phyloP scores from a whole-genome alignment of 2,329 filamentous ascomycete species.

The Phyllosticta ampelicida region DNA sequence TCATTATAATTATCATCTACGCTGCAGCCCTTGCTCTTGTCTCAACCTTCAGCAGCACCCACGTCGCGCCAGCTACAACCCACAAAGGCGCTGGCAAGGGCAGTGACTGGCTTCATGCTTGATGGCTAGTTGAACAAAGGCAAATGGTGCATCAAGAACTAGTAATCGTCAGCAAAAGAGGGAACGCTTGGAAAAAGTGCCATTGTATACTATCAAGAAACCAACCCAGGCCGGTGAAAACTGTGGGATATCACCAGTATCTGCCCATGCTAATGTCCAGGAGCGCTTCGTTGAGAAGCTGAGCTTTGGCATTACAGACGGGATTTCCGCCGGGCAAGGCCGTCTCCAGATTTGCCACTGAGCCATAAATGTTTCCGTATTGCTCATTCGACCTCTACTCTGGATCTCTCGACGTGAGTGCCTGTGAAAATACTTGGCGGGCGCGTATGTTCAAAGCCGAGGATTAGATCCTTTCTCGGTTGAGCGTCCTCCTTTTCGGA shows the following conservation, averaged over 20 bases:
- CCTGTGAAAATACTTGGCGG: background rate
- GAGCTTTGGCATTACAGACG: slow-evolving; percentile 12
- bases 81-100: slow-evolving; percentile 33
- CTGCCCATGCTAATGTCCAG: slow-evolving; percentile 13
- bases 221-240: slow-evolving; percentile 12
- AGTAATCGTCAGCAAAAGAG: background rate
- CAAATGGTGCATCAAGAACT: slow-evolving; percentile 9
- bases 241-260: slow-evolving; percentile 12
- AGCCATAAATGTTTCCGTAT: slow-evolving; percentile 3
- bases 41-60: slow-evolving; percentile 33
- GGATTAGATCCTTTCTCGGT: background rate
- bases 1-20: no score
- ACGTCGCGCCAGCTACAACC: slow-evolving; percentile 32
- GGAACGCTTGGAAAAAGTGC: background rate
- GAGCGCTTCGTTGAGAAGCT: slow-evolving; percentile 12
- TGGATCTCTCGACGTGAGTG: background rate
- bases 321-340: slow-evolving; percentile 8
- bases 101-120: slow-evolving; percentile 24
- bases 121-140: slow-evolving; percentile 4
- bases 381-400: background rate
- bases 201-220: slow-evolving; percentile 11
- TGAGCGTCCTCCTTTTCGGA: background rate
- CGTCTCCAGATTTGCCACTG: background rate
- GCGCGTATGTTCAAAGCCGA: background rate
- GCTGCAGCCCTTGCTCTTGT: slow-evolving; percentile 19